Base-by-base conservation (phyloP, 768 basidiomycete species). In the Cyathus striatus region DNA sequence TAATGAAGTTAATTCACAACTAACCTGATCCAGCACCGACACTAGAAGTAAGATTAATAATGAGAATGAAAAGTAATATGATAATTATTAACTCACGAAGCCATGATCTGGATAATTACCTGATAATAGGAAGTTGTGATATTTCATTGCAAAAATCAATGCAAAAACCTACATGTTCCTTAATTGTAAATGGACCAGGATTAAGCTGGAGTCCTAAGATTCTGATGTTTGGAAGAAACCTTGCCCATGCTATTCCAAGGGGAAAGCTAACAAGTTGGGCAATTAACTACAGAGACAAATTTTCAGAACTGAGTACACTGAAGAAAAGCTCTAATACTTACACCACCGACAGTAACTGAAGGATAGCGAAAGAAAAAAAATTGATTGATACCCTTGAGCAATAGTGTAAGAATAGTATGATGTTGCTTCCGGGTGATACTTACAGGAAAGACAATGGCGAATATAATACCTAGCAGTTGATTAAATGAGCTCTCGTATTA, bases 301-400 rank as follows among this genome's bases (percentile, higher is more conserved):
- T 12, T 12, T 32, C 13, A 43, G 20, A n/a, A n/a, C 23, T 18
- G 26, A 24, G 3, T n/a, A 0, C 12, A 21, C 36, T 10, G 10
- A 37, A 22, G n/a, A n/a, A 17, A 23, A 75, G 65, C 1, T 75
- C 18, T 24, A 16, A 25, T 14, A 52, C 64, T 50, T 54, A 75
- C 73, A 41, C 69, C 68, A 2, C 68, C 68, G 47, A 90, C 71
- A 3, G 66, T 70, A 25, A 90, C 81, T 5, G 76, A 72, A 3
- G 87, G 86, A 54, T 78, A 84, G 14, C 83, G 81, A 63, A 87
- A 86, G 70, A 76, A 83, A 63, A 86, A 83, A 64, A 86, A 84
- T 47, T 85, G 86, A 54, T 89, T 86, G 39, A 82, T n/a, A 59
- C 20, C 78, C 81, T 63, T 69, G 42, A n/a, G 16, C 40, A 4